A percentile compares a stretch with the other conserved stretches of the same genome.
phyloP scores from a whole-genome alignment of 2,329 filamentous ascomycete species.

The Hymenoscyphus salicellus region DNA sequence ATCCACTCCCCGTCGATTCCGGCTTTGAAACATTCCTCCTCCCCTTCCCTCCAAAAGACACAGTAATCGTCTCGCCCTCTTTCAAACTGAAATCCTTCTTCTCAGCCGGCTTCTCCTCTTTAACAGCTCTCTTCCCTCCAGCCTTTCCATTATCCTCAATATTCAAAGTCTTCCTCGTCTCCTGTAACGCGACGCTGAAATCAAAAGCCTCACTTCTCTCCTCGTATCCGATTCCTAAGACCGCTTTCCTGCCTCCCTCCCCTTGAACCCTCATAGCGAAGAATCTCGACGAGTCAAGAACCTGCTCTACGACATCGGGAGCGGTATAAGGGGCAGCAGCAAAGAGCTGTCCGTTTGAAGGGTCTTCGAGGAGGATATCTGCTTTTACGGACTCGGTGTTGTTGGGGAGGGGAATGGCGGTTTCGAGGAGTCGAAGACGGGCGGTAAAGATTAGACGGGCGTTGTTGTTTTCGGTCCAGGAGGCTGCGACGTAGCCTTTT shows the following conservation, averaged over 20 bases:
- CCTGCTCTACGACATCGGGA: slow-evolving; percentile 67
- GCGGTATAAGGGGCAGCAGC: slow-evolving; percentile 77
- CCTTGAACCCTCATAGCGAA: slow-evolving; percentile 81
- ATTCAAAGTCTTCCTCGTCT: slow-evolving; percentile 68
- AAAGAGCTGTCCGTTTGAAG: slow-evolving; percentile 70
- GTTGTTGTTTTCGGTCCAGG: slow-evolving; percentile 70
- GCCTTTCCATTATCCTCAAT: slow-evolving; percentile 47
- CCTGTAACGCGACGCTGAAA: slow-evolving; percentile 76
- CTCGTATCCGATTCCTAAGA: slow-evolving; percentile 82
- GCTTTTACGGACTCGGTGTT: slow-evolving; percentile 59
- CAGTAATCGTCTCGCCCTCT: slow-evolving; percentile 83
- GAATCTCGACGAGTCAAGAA: slow-evolving; percentile 76
- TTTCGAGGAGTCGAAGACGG: slow-evolving; percentile 75
- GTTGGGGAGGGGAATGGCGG: slow-evolving; percentile 49
- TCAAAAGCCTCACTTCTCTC: slow-evolving; percentile 84
- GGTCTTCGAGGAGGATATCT: slow-evolving; percentile 77
- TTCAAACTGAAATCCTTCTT: slow-evolving; percentile 81
- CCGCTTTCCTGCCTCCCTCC: slow-evolving; percentile 70
- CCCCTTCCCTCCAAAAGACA: slow-evolving; percentile 64
- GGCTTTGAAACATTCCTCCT: slow-evolving; percentile 26
- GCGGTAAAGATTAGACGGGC: slow-evolving; percentile 80
- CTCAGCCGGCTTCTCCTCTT: slow-evolving; percentile 42
- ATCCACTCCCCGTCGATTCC: slow-evolving; percentile 28
- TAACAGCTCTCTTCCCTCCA: slow-evolving; percentile 34
- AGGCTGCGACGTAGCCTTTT: slow-evolving; percentile 72